phyloP scores from a whole-genome alignment of 192 early-diverging fungal species.

The Chytriomyces confervae region DNA sequence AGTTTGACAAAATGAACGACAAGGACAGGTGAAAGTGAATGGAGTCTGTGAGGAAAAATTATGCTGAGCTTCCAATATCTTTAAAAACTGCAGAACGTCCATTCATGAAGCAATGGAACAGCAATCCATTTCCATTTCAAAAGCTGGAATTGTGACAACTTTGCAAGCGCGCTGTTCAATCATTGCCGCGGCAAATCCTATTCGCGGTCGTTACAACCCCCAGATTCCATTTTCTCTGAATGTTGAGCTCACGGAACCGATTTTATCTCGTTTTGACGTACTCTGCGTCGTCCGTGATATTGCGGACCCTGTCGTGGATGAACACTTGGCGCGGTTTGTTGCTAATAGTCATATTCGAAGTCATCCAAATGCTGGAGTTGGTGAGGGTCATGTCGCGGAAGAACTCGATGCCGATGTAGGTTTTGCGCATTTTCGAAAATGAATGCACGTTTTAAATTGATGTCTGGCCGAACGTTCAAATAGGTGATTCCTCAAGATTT shows the following conservation, averaged over 20 bases:
- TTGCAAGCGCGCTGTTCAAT: conserved; percentile 83
- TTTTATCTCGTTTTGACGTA: conserved; percentile 97
- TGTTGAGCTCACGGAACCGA: conserved; percentile 98
- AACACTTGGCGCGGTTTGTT: conserved; percentile 90
- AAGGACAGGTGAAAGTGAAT: conserved; percentile 60
- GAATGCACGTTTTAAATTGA: conserved; percentile 16
- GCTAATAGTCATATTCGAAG: conserved; percentile 90
- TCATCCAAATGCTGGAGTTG: conserved; percentile 72
- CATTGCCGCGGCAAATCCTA: conserved; percentile 88
- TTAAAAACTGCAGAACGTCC: conserved; percentile 65
- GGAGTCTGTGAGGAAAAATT: background rate
- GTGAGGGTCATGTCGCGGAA: conserved; percentile 43
- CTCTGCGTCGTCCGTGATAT: conserved; percentile 95
- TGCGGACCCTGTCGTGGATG: conserved; percentile 89
- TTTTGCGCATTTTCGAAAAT: conserved; percentile 22
- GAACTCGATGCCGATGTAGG: conserved; percentile 67
- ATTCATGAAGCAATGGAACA: conserved; percentile 96
- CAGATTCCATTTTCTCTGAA: conserved; percentile 93
- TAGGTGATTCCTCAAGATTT: conserved; percentile 79
- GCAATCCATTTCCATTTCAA: conserved; percentile 84
- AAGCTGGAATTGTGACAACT: conserved; percentile 84
- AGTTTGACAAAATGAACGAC: conserved; percentile 92
- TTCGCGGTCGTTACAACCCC: conserved; percentile 86
- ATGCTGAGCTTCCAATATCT: background rate
- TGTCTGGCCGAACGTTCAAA: conserved; percentile 13